phyloP scores from a whole-genome alignment of 495 filamentous ascomycete species.

The Astrothelium macrocarpum region DNA sequence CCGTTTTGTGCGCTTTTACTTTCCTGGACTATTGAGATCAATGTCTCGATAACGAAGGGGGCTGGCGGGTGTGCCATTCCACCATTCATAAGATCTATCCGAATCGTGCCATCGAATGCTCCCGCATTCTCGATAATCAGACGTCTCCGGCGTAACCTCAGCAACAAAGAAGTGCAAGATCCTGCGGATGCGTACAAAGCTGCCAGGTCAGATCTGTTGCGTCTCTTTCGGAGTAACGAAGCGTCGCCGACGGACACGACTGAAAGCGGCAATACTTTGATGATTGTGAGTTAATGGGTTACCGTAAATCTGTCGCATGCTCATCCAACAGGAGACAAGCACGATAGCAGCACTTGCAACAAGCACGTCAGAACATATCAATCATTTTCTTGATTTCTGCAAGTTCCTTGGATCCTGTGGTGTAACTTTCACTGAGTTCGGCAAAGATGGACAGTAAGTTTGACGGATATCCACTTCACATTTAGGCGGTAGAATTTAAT shows the following conservation, averaged over 20 bases:
- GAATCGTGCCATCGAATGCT: not conserved
- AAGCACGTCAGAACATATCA: not conserved
- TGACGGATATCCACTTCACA: not conserved
- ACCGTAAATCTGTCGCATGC: not conserved
- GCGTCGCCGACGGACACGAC: not conserved
- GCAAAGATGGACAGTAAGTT: not conserved
- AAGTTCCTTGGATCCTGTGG: not conserved
- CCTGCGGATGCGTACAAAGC: not conserved
- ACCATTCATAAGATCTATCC: not conserved
- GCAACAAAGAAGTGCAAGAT: not conserved
- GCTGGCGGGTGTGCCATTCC: not conserved
- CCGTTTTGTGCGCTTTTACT: slow-evolving; percentile 1
- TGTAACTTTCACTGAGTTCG: not conserved
- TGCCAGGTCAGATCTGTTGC: not conserved
- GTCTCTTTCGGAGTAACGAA: not conserved
- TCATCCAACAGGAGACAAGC: not conserved
- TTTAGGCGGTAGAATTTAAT: not conserved
- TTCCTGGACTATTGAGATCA: slow-evolving; percentile 3
- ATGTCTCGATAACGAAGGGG: not conserved
- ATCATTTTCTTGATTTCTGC: not conserved
- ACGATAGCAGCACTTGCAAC: not conserved
- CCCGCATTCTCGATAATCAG: not conserved
- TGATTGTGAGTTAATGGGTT: not conserved
- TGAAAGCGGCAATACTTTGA: not conserved
- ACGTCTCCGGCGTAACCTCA: not conserved